Conservation (phyloP, 2,329 filamentous ascomycete genomes). For the Pseudocercospora fijiensis region DNA sequence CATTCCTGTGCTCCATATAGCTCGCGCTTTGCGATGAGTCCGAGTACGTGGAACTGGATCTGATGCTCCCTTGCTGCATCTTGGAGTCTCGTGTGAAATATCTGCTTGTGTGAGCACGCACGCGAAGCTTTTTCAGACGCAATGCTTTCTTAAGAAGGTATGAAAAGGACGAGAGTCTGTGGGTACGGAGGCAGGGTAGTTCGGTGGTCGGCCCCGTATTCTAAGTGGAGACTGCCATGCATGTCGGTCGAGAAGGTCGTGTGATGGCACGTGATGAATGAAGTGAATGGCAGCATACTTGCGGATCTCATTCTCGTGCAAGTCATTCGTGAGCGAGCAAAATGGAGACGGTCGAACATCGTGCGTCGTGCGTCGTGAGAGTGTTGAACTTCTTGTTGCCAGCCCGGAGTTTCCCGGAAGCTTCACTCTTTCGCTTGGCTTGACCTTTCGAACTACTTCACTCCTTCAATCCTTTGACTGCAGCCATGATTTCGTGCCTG, state of each 20-base stretch:
- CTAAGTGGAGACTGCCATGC: not conserved
- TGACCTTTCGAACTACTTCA: no score
- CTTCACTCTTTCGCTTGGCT: no score
- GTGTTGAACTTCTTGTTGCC: no score
- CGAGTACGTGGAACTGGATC: conserved; percentile 6
- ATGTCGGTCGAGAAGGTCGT: not conserved
- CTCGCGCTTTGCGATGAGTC: conserved; percentile 3
- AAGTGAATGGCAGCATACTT: not conserved
- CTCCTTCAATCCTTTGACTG: no score
- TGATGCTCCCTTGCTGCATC: conserved; percentile 5
- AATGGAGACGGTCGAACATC: not conserved
- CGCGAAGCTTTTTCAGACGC: not conserved
- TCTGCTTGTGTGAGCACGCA: not conserved
- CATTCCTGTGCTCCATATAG: conserved; percentile 13
- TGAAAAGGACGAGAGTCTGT: not conserved
- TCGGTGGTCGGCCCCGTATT: not conserved
- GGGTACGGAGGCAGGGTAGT: not conserved
- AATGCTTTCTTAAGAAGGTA: not conserved
- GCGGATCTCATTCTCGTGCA: not conserved
- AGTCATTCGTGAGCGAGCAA: not conserved
- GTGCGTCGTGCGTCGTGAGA: no score
- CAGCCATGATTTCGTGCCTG: no score
- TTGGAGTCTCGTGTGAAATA: not conserved
- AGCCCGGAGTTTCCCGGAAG: not conserved
- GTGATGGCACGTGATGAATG: no score